Base-by-base conservation (phyloP, 2,329 filamentous ascomycete species). In the Colletotrichum sansevieriae region DNA sequence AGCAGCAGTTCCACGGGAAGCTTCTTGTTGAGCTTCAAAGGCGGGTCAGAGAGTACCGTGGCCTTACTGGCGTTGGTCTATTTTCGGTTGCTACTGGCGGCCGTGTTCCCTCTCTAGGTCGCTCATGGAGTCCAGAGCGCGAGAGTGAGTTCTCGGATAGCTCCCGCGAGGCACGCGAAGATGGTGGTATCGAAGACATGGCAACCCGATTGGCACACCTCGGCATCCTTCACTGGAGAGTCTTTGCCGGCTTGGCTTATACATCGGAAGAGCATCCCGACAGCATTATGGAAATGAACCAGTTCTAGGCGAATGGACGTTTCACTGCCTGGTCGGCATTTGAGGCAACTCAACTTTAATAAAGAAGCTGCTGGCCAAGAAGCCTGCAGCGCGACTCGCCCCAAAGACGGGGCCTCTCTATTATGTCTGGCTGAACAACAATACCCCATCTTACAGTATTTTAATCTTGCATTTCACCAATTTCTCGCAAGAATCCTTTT, bases 191-290 rank as follows among this genome's bases (percentile, higher is more conserved):
- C 43, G 84, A 86, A 49, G 90, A 94, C 67, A 88, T 97, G 77
- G 89, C 93, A 1, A 91, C 90, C 51, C 89, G 93, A 52, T 85
- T 97, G 58, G 91, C 93, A 6, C 95, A 98, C 75, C 88, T 98
- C 51, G 90, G 92, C 13, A 85, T 96, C 6, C 82, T 98, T 25
- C 94, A 98, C 79, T 98, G 95, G 94, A 88, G 93, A 56, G 91
- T 97, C 3, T 98, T 95, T 94, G 87, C 88, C 1, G 88, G 88
- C 2, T 83, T 97, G 61, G 89, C 92, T 12, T 97, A 97, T 76
- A 72, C 81, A 13, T 79, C 78, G 29, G 83, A 83, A 33, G 68
- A 74, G 35, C 79, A 82, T 60, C 63, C 58, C 58, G 77, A 77
- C 56, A 77, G 79, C 75, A 70, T 73, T 33, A 68, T 79, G 62